phyloP scores from a whole-genome alignment of 192 early-diverging fungal genomes.

The Backusella morwellensis region DNA sequence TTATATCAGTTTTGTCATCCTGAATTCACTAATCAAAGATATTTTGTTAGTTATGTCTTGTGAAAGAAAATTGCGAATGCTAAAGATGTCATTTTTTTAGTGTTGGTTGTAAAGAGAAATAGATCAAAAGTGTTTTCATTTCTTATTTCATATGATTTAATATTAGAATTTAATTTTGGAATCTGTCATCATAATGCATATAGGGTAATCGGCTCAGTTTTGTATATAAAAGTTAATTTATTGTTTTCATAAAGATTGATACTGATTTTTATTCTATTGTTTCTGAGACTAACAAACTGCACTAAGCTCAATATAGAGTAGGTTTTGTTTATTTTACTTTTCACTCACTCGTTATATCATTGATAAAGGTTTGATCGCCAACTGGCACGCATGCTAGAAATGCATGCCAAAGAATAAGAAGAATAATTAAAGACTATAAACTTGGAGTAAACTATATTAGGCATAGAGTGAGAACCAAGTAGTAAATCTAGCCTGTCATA shows the following conservation, averaged over 20 bases:
- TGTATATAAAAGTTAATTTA: background rate
- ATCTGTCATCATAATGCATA: background rate
- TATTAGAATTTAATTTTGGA: background rate
- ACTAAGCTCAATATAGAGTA: background rate
- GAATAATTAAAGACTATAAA: background rate
- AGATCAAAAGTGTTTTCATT: background rate
- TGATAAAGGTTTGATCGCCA: slow-evolving; percentile 13
- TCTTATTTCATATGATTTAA: background rate
- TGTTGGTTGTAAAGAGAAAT: background rate
- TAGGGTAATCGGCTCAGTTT: background rate
- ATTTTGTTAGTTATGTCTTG: background rate
- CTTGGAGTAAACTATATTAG: background rate
- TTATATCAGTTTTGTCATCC: background rate
- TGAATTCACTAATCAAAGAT: background rate
- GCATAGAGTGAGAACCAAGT: background rate
- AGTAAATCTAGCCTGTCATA: background rate
- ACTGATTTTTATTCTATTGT: background rate
- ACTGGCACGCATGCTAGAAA: slow-evolving; percentile 23
- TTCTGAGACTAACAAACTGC: background rate
- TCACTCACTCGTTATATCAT: background rate
- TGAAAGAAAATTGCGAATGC: background rate
- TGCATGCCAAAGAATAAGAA: slow-evolving; percentile 12
- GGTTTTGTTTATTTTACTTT: background rate
- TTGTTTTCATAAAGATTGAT: background rate
- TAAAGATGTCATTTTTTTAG: background rate